Percentiles rank a stretch among this genome's conserved stretches.
These are phyloP conservation scores for Podila clonocystis DNA, from an alignment of 192 early-diverging fungal genomes.

Conservation along the genomic window DNA sequence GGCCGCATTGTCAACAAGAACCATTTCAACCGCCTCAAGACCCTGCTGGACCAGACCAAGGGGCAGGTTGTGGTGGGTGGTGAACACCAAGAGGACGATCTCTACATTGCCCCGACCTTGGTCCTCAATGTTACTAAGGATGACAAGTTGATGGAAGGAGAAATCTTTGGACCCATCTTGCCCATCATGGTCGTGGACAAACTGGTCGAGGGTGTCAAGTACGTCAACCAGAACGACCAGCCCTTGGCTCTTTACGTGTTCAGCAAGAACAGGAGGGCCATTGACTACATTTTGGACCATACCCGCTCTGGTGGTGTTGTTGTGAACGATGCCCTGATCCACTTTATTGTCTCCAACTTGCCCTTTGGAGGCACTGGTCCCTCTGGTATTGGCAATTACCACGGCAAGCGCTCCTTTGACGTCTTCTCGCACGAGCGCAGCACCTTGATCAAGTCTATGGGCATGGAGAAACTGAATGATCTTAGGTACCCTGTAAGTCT, in stretches of 20 bases:
- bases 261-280: constrained; percentile 60
- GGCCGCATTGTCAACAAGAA: constrained; percentile 70
- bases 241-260: constrained; percentile 89
- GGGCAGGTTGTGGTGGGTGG: constrained; percentile 72
- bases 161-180: constrained; percentile 94
- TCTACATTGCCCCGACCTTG: constrained; percentile 84
- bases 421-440: constrained; percentile 83
- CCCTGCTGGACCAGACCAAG: constrained; percentile 59
- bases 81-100: constrained; percentile 62
- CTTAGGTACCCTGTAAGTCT: constrained; percentile 46
- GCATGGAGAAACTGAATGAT: constrained; percentile 47
- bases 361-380: constrained; percentile 92
- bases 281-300: constrained; percentile 70
- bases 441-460: constrained; percentile 59
- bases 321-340: constrained; percentile 87
- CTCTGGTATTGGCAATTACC: constrained; percentile 90
- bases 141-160: constrained; percentile 81
- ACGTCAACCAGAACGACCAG: constrained; percentile 71
- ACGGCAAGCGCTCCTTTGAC: constrained; percentile 81
- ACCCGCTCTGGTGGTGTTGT: constrained; percentile 81
- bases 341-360: constrained; percentile 64
- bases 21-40: constrained; percentile 70
- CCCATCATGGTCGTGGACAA: constrained; percentile 78
- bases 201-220: constrained; percentile 73
- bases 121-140: constrained; percentile 76